Percentiles rank a stretch among this genome's conserved stretches.
These are phyloP conservation scores for Pilasporangium apinafurcum DNA, from an alignment of 352 stramenopile species.

Conservation along the genomic window DNA sequence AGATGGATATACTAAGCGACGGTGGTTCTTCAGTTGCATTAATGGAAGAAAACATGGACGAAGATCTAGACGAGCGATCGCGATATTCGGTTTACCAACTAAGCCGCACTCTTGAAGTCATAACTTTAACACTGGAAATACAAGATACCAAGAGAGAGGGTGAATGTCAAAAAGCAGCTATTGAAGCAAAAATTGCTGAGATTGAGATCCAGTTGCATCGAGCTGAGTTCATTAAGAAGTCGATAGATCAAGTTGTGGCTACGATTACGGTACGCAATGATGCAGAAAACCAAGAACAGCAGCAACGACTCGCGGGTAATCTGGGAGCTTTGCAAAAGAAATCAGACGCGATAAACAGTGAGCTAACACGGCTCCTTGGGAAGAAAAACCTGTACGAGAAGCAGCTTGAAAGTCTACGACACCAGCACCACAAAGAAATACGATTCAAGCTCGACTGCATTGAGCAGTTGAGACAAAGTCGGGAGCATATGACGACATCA, in stretches of 20 bases:
- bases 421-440: constrained; percentile 18
- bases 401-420: constrained; percentile 7
- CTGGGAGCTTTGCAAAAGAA: too few relatives aligned
- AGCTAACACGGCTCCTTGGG: constrained; percentile 13
- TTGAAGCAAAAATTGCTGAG: constrained; percentile 18
- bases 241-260: constrained; percentile 19
- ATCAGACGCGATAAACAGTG: constrained; percentile 19
- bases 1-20: constrained; percentile 22
- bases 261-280: constrained; percentile 16
- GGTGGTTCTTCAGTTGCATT: constrained; percentile 28
- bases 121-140: constrained; percentile 40
- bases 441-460: constrained; percentile 27
- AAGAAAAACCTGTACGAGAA: background rate
- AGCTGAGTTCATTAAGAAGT: constrained; percentile 17
- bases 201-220: constrained; percentile 19
- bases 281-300: constrained; percentile 4
- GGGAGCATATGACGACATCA: constrained; percentile 12
- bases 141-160: constrained; percentile 25
- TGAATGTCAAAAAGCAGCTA: constrained; percentile 8
- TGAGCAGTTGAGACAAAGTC: constrained; percentile 23
- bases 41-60: constrained; percentile 17
- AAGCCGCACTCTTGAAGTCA: constrained; percentile 42
- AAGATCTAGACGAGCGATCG: constrained; percentile 8
- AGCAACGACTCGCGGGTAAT: constrained; percentile 12
- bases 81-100: constrained; percentile 34